A percentile compares a stretch with the other conserved stretches of the same genome.
These are phyloP conservation scores for Trametes pubescens DNA, from an alignment of 1,284 basidiomycete genomes.

Conservation along the genomic window DNA sequence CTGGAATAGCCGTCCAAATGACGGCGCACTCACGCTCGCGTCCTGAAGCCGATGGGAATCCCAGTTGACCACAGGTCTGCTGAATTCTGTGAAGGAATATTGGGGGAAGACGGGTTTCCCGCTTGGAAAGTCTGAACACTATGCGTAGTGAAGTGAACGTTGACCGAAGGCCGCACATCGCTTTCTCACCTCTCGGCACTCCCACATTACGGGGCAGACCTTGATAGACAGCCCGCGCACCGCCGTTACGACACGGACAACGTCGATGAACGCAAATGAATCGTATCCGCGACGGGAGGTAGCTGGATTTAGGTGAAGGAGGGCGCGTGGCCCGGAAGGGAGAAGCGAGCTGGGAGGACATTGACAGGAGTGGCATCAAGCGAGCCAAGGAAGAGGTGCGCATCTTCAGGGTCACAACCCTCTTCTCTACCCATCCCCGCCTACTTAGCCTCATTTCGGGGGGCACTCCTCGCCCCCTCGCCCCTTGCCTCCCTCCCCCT, in stretches of 20 bases:
- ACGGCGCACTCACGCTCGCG: too few species aligned
- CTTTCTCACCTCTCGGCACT: too few species aligned
- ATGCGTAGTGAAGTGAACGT: too few species aligned
- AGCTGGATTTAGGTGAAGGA: not conserved
- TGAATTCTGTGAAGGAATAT: too few species aligned
- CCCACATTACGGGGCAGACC: too few species aligned
- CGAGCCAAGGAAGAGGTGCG: constrained; percentile 19
- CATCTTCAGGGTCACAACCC: constrained; percentile 15
- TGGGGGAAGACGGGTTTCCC: too few species aligned
- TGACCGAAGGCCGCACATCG: too few species aligned
- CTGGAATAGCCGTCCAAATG: too few species aligned
- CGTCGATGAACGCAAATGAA: not conserved
- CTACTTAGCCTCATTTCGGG: constrained; percentile 6
- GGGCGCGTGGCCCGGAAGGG: constrained; percentile 3
- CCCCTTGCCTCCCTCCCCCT: not conserved
- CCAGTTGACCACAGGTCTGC: too few species aligned
- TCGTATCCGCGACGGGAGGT: not conserved
- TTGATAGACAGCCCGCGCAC: not conserved
- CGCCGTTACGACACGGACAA: not conserved
- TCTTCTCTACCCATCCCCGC: constrained; percentile 11
- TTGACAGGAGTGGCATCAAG: constrained; percentile 7
- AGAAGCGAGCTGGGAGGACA: constrained; percentile 4
- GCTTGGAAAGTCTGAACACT: too few species aligned
- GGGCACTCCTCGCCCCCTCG: constrained; percentile 1
- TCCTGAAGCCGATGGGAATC: too few species aligned